Conservation (phyloP, 306 rosid species). For the Sicyos baderoa region DNA sequence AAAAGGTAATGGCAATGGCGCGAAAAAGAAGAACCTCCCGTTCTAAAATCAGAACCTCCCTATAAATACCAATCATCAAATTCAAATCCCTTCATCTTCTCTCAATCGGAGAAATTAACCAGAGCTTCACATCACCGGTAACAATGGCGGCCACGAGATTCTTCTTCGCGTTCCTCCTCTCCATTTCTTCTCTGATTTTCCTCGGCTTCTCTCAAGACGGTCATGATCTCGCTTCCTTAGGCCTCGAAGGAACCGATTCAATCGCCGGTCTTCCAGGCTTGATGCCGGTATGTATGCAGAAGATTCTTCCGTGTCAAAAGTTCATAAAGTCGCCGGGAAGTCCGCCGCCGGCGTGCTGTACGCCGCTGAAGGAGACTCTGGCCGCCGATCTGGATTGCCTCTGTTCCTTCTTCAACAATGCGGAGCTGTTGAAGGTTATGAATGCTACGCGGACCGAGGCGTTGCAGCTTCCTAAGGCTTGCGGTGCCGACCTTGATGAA, state of each 20-base stretch:
- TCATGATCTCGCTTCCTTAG: neutral
- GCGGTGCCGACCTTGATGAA: conserved; percentile 26
- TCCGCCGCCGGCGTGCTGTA: conserved; percentile 37
- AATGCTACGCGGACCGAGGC: conserved; percentile 30
- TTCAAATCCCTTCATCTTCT: neutral
- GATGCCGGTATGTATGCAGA: conserved; percentile 38
- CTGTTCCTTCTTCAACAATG: conserved; percentile 33
- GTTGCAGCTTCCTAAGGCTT: conserved; percentile 45
- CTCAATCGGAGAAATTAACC: neutral
- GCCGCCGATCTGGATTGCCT: conserved; percentile 24
- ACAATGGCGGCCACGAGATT: neutral
- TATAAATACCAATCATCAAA: neutral
- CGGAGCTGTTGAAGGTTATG: conserved; percentile 8
- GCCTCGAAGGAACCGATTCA: neutral
- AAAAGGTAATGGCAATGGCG: neutral
- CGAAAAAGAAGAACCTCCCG: neutral
- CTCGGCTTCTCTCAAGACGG: neutral
- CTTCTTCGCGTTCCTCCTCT: neutral
- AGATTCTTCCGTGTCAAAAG: conserved; percentile 45
- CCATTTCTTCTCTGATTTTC: neutral
- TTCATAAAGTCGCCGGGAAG: conserved; percentile 22
- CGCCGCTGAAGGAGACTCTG: conserved; percentile 28
- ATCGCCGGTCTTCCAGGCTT: neutral
- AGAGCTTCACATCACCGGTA: neutral
- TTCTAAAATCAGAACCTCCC: neutral